phyloP scores from a whole-genome alignment of 148 eudicot genomes.

The Vaccinium corymbosum region DNA sequence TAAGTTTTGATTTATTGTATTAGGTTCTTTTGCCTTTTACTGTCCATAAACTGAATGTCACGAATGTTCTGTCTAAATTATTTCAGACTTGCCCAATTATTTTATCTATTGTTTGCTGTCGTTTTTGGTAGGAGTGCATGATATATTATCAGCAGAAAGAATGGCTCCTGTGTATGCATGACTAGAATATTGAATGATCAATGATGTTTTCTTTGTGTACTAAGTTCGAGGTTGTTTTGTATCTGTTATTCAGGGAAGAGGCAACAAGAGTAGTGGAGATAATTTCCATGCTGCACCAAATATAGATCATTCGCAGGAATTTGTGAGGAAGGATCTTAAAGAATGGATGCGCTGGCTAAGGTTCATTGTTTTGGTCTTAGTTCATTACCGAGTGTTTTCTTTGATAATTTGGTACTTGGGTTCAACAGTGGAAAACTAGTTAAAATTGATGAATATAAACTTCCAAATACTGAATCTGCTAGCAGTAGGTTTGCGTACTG shows the following conservation, averaged over 20 bases:
- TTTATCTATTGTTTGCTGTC: background rate
- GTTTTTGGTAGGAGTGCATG: background rate
- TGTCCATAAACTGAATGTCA: background rate
- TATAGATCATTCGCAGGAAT: conserved; percentile 98
- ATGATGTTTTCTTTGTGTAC: background rate
- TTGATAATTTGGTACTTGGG: background rate
- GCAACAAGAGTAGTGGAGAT: conserved; percentile 97
- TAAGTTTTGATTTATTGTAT: background rate
- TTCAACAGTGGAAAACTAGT: background rate
- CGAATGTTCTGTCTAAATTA: background rate
- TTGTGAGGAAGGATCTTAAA: conserved; percentile 84
- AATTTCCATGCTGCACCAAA: conserved; percentile 99
- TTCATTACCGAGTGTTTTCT: conserved; percentile 5
- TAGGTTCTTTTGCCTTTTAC: background rate
- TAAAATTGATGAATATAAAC: background rate
- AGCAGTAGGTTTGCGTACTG: background rate
- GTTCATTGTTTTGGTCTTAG: conserved; percentile 35
- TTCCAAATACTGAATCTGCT: background rate
- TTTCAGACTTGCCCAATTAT: background rate
- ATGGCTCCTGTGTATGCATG: background rate
- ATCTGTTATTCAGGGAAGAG: conserved; percentile 72
- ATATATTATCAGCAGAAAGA: conserved; percentile 9
- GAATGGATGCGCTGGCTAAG: conserved; percentile 95
- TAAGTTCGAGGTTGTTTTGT: background rate
- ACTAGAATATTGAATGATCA: background rate